phyloP scores from a whole-genome alignment of 768 basidiomycete species.

The Cystofilobasidium ferigula region DNA sequence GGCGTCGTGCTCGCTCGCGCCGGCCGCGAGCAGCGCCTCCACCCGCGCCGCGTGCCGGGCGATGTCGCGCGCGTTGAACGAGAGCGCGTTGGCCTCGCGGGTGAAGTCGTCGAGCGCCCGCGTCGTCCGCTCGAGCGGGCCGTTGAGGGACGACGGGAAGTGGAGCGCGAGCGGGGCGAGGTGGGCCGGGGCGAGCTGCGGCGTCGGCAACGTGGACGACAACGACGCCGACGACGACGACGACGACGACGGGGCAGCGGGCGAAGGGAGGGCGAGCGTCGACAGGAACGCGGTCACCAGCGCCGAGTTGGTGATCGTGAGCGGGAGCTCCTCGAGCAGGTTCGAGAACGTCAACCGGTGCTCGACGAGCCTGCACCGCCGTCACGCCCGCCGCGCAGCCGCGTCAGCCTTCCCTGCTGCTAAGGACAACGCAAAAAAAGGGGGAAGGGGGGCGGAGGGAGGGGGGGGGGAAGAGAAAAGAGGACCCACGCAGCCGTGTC shows the following conservation, averaged over 20 bases:
- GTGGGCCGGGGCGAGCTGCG: constrained; percentile 6
- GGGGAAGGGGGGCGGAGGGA: not conserved
- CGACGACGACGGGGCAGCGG: not conserved
- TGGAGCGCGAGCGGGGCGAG: constrained; percentile 12
- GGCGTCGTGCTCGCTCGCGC: constrained; percentile 21
- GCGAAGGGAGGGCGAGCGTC: constrained; percentile 11
- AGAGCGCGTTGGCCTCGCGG: constrained; percentile 23
- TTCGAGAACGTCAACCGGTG: constrained; percentile 23
- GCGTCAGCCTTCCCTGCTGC: no score
- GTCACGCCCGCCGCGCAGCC: no score
- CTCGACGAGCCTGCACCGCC: constrained; percentile 21
- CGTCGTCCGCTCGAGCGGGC: constrained; percentile 18
- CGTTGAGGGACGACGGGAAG: constrained; percentile 21
- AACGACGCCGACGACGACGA: constrained; percentile 1
- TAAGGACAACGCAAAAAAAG: no score
- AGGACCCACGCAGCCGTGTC: constrained; percentile 62
- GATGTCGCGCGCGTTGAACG: constrained; percentile 27
- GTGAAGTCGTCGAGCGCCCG: constrained; percentile 25
- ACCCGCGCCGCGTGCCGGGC: constrained; percentile 24
- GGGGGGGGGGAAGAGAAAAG: not conserved
- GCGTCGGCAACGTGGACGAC: not conserved
- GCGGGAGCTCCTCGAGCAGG: constrained; percentile 24
- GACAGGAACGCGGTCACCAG: constrained; percentile 24
- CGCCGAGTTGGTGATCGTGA: constrained; percentile 22
- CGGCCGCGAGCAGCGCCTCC: constrained; percentile 16